phyloP scores from a whole-genome alignment of 257 asterid genomes.

The Nicotiana knightiana region DNA sequence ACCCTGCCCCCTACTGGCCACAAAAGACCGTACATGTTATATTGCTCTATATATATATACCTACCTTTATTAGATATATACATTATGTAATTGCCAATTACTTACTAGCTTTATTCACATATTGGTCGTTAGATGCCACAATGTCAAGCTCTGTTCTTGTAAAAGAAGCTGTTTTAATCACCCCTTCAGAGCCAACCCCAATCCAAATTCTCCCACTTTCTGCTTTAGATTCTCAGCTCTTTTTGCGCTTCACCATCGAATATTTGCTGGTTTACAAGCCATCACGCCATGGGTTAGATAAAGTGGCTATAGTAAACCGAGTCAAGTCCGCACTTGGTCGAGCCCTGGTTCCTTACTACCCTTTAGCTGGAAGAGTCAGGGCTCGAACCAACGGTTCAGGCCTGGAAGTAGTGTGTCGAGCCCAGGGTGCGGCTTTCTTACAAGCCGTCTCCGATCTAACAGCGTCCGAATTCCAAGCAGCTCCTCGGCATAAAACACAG shows the following conservation, averaged over 20 bases:
- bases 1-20: background rate
- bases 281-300: constrained; percentile 14
- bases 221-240: constrained; percentile 62
- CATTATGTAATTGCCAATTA: background rate
- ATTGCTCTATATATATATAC: background rate
- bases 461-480: constrained; percentile 30
- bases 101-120: background rate
- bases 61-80: background rate
- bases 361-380: constrained; percentile 60
- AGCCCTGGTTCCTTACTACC: constrained; percentile 61
- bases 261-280: constrained; percentile 48
- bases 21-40: background rate
- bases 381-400: constrained; percentile 44
- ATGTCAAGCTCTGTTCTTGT: constrained; percentile 44
- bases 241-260: constrained; percentile 60
- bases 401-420: constrained; percentile 55
- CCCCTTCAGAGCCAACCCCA: constrained; percentile 58
- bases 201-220: constrained; percentile 52
- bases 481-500: constrained; percentile 26
- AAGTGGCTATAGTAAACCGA: constrained; percentile 17
- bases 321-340: constrained; percentile 41
- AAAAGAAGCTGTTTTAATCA: constrained; percentile 39
- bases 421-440: constrained; percentile 56
- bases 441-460: constrained; percentile 34
- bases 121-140: background rate